Conservation (phyloP, 306 rosid species). For the Myrica gale region DNA sequence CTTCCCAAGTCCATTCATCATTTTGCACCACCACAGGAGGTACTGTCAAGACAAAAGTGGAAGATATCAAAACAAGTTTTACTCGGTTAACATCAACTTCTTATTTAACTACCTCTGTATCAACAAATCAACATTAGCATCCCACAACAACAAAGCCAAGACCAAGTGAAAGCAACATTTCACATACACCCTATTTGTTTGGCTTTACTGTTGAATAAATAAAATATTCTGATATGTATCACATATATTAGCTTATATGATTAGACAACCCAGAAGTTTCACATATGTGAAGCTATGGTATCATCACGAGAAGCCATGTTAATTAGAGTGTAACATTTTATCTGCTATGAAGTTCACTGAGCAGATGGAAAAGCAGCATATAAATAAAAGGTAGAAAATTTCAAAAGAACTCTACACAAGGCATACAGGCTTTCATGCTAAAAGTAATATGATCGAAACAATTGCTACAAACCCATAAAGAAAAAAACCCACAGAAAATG, state of each 20-base stretch:
- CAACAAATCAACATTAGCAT: not conserved
- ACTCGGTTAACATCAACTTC: constrained; percentile 3
- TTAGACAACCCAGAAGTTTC: not conserved
- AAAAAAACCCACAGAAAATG: not conserved
- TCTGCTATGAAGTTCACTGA: not conserved
- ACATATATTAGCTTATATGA: not conserved
- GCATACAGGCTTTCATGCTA: not conserved
- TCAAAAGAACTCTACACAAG: not conserved
- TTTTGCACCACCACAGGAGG: constrained; percentile 90
- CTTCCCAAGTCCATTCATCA: constrained; percentile 85
- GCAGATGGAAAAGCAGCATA: not conserved
- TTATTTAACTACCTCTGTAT: constrained; percentile 1
- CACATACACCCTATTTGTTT: not conserved
- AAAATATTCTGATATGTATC: not conserved
- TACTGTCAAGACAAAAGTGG: constrained; percentile 48
- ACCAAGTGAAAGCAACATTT: not conserved
- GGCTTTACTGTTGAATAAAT: not conserved
- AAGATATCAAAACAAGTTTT: constrained; percentile 20
- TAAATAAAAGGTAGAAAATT: not conserved
- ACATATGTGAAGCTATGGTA: not conserved
- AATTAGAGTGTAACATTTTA: not conserved
- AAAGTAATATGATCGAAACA: not conserved
- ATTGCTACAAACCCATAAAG: not conserved
- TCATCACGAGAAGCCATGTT: not conserved
- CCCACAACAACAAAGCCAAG: not conserved